Percentiles rank a stretch among this genome's conserved stretches.
phyloP scores from a whole-genome alignment of 2,329 filamentous ascomycete species.

The Curvularia hawaiiensis region DNA sequence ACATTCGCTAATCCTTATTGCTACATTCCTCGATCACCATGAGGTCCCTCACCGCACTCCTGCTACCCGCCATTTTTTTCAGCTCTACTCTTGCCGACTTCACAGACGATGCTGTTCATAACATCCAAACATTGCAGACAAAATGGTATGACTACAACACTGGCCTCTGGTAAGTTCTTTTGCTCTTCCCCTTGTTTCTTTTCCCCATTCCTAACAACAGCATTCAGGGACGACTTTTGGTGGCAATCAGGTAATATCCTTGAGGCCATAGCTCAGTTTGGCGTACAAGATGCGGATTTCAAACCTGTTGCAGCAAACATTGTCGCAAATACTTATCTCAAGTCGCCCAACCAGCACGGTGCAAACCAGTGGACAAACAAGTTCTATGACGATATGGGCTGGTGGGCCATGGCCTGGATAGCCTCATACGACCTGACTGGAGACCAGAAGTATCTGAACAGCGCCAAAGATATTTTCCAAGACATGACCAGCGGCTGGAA shows the following conservation, averaged over 20 bases:
- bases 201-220: conserved; percentile 7
- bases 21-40: conserved; percentile 18
- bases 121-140: conserved; percentile 38
- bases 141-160: conserved; percentile 42
- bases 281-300: conserved; percentile 34
- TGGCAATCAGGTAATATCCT: conserved; percentile 47
- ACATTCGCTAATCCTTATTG: background rate
- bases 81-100: conserved; percentile 28
- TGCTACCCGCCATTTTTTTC: conserved; percentile 23
- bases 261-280: conserved; percentile 42
- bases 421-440: conserved; percentile 61
- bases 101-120: conserved; percentile 32
- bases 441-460: conserved; percentile 59
- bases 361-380: conserved; percentile 54
- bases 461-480: conserved; percentile 60
- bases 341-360: conserved; percentile 34
- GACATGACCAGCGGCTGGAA: conserved; percentile 60
- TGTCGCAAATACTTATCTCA: conserved; percentile 42
- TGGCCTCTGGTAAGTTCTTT: conserved; percentile 39
- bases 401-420: conserved; percentile 67
- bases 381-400: conserved; percentile 66
- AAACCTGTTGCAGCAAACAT: conserved; percentile 37
- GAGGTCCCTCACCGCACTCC: conserved; percentile 24
- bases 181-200: background rate
- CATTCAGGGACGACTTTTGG: conserved; percentile 35